A percentile compares a stretch with the other conserved stretches of the same genome.
These are phyloP conservation scores for Agaricus subrufescens DNA, from an alignment of 768 basidiomycete species.

Conservation along the genomic window DNA sequence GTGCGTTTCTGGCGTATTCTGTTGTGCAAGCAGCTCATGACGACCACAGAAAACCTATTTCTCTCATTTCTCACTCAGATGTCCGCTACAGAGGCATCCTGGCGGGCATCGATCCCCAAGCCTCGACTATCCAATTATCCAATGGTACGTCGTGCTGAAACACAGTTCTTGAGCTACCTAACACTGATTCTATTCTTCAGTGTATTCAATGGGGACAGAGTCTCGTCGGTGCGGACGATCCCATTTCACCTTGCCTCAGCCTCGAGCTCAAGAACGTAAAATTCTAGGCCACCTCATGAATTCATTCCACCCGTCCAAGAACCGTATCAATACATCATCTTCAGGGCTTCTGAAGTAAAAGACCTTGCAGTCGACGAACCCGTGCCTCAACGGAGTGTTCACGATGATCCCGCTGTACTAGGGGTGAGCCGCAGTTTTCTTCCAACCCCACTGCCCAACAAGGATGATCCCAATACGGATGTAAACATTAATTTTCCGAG, in stretches of 20 bases:
- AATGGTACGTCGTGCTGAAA: conserved; percentile 52
- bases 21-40: not conserved
- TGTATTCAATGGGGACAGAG: conserved; percentile 89
- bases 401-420: conserved; percentile 82
- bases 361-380: conserved; percentile 83
- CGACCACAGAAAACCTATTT: conserved; percentile 72
- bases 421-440: conserved; percentile 46
- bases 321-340: conserved; percentile 87
- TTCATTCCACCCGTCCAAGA: conserved; percentile 82
- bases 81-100: conserved; percentile 87
- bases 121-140: conserved; percentile 83
- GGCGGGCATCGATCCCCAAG: conserved; percentile 79
- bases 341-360: conserved; percentile 86
- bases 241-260: not conserved
- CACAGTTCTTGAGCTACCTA: not conserved
- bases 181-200: conserved; percentile 27
- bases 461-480: conserved; percentile 28
- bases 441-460: conserved; percentile 8
- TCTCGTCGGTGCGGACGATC: conserved; percentile 59
- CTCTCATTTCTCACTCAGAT: conserved; percentile 87
- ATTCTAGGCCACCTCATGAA: conserved; percentile 58
- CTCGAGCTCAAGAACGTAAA: conserved; percentile 1
- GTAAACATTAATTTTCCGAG: conserved; percentile 18
- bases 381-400: conserved; percentile 55
- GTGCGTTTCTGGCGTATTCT: conserved; percentile 27